A percentile compares a stretch with the other conserved stretches of the same genome.
These are phyloP conservation scores for Amoebophrya sp. DNA, from an alignment of 169 alveolate genomes.

Conservation along the genomic window DNA sequence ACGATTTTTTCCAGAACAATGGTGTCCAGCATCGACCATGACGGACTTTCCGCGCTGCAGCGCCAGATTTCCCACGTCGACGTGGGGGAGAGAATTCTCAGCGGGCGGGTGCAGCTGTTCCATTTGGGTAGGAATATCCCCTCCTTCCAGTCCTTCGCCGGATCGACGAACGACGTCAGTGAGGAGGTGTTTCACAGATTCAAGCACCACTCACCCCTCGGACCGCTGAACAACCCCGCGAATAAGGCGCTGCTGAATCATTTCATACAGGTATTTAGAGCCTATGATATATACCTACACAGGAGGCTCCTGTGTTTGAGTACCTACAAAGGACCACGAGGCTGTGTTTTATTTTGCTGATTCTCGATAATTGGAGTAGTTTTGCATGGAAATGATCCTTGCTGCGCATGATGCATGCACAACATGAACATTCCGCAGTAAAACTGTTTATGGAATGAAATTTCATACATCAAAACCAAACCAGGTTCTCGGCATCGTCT, in stretches of 20 bases:
- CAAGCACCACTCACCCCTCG: no score
- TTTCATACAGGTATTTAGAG: neutral
- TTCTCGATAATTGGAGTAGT: neutral
- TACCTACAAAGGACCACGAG: neutral
- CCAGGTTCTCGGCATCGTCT: neutral
- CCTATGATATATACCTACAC: neutral
- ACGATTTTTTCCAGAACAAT: no score
- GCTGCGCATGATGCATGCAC: neutral
- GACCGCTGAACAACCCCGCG: neutral
- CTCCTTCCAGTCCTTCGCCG: neutral
- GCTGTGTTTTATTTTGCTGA: neutral
- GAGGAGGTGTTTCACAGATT: neutral
- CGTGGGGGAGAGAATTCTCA: neutral
- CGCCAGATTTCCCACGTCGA: neutral
- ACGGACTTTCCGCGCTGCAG: neutral
- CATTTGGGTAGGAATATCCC: neutral
- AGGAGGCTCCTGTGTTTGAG: neutral
- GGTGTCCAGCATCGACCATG: neutral
- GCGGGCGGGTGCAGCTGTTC: neutral
- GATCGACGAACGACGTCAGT: neutral
- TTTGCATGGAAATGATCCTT: neutral
- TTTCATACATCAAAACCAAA: neutral
- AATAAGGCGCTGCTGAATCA: neutral
- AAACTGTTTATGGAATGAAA: neutral
- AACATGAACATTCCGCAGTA: neutral